These are phyloP conservation scores for Eragrostis nindensis DNA, from an alignment of 176 grass and related monocot genomes.

Conservation along the genomic window DNA sequence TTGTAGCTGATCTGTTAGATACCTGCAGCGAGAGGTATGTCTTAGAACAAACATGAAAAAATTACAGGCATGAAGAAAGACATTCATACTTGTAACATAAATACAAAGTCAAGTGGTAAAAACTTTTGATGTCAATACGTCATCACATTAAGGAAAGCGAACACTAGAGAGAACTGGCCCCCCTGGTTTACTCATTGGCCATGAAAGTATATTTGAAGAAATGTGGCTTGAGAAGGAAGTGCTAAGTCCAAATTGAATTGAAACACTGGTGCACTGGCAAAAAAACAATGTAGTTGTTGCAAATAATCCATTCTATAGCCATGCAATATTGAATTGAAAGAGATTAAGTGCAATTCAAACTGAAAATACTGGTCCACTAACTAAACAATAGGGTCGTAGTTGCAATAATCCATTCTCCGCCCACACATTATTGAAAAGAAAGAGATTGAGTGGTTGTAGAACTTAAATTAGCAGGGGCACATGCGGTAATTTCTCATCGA, in stretches of 20 bases:
- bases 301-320: no score
- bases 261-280: no score
- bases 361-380: not conserved
- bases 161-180: slow-evolving; percentile 8
- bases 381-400: not conserved
- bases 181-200: not conserved
- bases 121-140: slow-evolving; percentile 14
- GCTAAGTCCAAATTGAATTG: no score
- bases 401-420: not conserved
- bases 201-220: not conserved
- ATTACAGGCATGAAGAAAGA: slow-evolving; percentile 3
- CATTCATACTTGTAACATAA: slow-evolving; percentile 9
- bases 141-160: not conserved
- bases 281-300: no score
- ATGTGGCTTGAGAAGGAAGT: not conserved
- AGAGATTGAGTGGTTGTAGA: not conserved
- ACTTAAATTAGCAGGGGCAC: not conserved
- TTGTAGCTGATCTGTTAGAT: slow-evolving; percentile 94
- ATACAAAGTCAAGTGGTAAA: slow-evolving; percentile 7
- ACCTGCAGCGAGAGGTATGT: slow-evolving; percentile 57
- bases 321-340: no score
- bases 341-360: not conserved
- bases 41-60: slow-evolving; percentile 39
- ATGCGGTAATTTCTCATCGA: not conserved
- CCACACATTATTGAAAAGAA: not conserved